Evolutionary conservation across 345 rosid species (phyloP).

Genomic region (Firmiana major): DNA sequence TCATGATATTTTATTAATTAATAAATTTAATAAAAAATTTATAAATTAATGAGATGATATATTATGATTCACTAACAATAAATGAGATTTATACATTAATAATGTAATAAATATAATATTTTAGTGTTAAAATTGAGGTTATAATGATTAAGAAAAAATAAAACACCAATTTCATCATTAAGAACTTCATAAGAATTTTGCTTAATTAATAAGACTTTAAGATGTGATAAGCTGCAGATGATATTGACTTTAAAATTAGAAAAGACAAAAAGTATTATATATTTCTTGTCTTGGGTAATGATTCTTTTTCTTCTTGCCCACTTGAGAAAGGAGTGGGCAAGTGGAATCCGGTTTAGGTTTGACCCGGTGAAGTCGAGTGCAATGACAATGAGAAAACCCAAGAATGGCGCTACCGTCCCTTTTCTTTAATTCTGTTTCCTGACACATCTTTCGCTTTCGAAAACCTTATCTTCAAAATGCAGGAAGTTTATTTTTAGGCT

Average conservation of each 20-base stretch:
- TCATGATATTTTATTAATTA: too few species aligned
- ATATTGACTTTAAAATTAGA: neutral
- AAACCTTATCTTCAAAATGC: neutral
- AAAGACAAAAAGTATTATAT: too few species aligned
- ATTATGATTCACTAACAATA: too few species aligned
- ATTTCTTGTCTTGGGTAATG: neutral
- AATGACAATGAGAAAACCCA: constrained; percentile 3
- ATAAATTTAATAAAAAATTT: too few species aligned
- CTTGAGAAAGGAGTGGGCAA: neutral
- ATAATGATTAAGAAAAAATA: too few species aligned
- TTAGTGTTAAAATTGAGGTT: too few species aligned
- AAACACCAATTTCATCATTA: too few species aligned
- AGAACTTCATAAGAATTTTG: too few species aligned
- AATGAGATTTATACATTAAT: too few species aligned
- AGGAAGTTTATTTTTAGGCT: neutral
- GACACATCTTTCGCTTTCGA: neutral
- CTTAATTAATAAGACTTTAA: too few species aligned
- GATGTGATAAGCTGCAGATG: neutral
- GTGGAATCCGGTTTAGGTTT: neutral
- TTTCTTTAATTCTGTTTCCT: neutral
- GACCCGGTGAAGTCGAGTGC: neutral
- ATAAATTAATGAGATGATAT: too few species aligned
- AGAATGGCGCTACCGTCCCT: neutral
- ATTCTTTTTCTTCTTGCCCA: neutral
- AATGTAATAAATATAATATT: too few species aligned